Conservation (phyloP, 306 rosid species). For the Citrullus mucosospermus region DNA sequence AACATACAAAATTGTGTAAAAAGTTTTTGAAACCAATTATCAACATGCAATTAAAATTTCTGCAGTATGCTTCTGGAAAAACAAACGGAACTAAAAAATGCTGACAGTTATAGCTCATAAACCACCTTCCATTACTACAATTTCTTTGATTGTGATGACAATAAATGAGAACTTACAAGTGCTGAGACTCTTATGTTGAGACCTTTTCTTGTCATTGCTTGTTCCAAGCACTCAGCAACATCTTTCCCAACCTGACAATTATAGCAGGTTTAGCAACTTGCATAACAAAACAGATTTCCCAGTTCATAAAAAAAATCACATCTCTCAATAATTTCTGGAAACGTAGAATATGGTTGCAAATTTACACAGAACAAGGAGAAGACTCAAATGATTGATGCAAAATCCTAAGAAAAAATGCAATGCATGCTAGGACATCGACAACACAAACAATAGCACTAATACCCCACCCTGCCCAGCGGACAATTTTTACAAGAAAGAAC, state of each 20-base stretch:
- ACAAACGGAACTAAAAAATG: not conserved
- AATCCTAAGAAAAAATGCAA: not conserved
- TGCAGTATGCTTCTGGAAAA: not conserved
- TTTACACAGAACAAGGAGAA: not conserved
- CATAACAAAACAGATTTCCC: not conserved
- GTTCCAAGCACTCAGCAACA: slow-evolving; percentile 55
- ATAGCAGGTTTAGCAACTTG: not conserved
- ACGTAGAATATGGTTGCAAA: not conserved
- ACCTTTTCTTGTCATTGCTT: slow-evolving; percentile 63
- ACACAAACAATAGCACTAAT: not conserved
- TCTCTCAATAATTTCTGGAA: not conserved
- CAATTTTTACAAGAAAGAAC: not conserved
- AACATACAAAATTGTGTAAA: not conserved
- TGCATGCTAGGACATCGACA: not conserved
- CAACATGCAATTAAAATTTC: not conserved
- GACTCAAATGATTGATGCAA: not conserved
- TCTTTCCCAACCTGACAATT: slow-evolving; percentile 70
- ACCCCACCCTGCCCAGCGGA: not conserved
- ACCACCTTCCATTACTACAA: not conserved
- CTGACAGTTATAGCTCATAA: not conserved
- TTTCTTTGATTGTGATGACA: not conserved
- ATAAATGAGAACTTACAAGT: slow-evolving; percentile 41
- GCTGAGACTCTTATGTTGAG: slow-evolving; percentile 64
- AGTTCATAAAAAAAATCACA: not conserved
- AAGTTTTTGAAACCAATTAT: not conserved